Percentiles rank a stretch among this genome's conserved stretches.
Evolutionary conservation across 179 eudicot genomes (phyloP).

Genomic region (Corrigiola litoralis): DNA sequence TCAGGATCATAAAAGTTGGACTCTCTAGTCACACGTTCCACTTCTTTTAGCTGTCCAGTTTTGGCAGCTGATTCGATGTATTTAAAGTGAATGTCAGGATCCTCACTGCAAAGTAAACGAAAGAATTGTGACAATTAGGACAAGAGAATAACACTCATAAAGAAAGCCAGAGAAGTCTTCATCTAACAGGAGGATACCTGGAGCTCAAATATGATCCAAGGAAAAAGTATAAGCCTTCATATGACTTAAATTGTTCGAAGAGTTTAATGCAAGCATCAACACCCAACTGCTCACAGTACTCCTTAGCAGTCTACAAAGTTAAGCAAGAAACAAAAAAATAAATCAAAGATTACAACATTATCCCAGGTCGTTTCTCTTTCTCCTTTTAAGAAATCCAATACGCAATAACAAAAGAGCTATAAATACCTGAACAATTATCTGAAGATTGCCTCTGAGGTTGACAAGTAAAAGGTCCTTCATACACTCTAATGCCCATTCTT

Average conservation of each 20-base stretch:
- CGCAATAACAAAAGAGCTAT: not conserved
- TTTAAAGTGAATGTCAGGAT: slow-evolving; percentile 87
- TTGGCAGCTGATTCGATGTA: slow-evolving; percentile 93
- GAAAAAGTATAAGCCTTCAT: slow-evolving; percentile 86
- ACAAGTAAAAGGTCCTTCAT: slow-evolving; percentile 92
- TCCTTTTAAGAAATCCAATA: not conserved
- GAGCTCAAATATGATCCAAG: slow-evolving; percentile 90
- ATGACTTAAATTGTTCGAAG: slow-evolving; percentile 89
- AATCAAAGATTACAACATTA: not conserved
- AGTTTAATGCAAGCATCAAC: slow-evolving; percentile 81
- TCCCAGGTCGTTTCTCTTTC: not conserved
- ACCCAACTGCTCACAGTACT: slow-evolving; percentile 82
- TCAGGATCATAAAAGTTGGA: slow-evolving; percentile 86
- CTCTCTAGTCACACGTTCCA: slow-evolving; percentile 91
- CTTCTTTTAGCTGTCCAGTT: slow-evolving; percentile 93
- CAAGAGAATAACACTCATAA: not conserved
- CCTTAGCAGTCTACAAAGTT: slow-evolving; percentile 73
- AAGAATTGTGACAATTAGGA: not conserved
- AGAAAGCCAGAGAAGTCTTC: slow-evolving; percentile 6
- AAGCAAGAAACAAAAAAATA: not conserved
- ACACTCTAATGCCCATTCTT: slow-evolving; percentile 93
- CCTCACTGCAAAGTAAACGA: slow-evolving; percentile 56
- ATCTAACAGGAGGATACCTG: slow-evolving; percentile 41
- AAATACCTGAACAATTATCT: slow-evolving; percentile 89
- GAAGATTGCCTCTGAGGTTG: slow-evolving; percentile 86